A percentile compares a stretch with the other conserved stretches of the same genome.
Evolutionary conservation across 805 yeast species (phyloP).

Genomic region (Hanseniaspora clermontiae): DNA sequence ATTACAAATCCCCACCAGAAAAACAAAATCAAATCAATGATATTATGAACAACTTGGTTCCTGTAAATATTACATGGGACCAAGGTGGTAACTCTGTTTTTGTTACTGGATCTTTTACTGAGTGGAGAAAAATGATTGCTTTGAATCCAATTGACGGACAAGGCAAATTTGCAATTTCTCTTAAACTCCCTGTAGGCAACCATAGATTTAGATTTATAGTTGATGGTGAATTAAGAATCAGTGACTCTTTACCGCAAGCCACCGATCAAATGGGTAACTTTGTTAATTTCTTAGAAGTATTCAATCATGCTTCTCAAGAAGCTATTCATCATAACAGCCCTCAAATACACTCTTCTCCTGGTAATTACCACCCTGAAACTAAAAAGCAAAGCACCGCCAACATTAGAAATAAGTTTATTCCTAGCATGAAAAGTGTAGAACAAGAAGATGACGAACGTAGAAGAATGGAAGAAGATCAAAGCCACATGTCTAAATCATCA

Average conservation of each 20-base stretch:
- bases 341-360: conserved; percentile 23
- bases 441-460: conserved; percentile 13
- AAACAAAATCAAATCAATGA: background rate
- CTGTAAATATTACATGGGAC: conserved; percentile 73
- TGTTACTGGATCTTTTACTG: conserved; percentile 94
- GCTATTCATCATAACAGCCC: conserved; percentile 24
- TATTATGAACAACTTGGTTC: conserved; percentile 24
- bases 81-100: conserved; percentile 95
- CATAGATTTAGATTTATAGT: conserved; percentile 89
- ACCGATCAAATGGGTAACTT: conserved; percentile 95
- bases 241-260: conserved; percentile 86
- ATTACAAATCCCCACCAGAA: background rate
- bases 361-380: background rate
- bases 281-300: conserved; percentile 77
- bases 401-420: background rate
- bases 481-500: conserved; percentile 39
- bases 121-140: conserved; percentile 97
- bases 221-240: conserved; percentile 80
- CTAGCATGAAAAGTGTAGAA: conserved; percentile 9
- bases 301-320: conserved; percentile 21
- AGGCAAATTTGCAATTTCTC: conserved; percentile 45
- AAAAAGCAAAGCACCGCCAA: background rate
- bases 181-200: conserved; percentile 78
- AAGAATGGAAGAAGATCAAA: conserved; percentile 15
- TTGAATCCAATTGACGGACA: conserved; percentile 38